Conservation (phyloP, 1,284 basidiomycete genomes). For the Papiliotrema fonsecae region DNA sequence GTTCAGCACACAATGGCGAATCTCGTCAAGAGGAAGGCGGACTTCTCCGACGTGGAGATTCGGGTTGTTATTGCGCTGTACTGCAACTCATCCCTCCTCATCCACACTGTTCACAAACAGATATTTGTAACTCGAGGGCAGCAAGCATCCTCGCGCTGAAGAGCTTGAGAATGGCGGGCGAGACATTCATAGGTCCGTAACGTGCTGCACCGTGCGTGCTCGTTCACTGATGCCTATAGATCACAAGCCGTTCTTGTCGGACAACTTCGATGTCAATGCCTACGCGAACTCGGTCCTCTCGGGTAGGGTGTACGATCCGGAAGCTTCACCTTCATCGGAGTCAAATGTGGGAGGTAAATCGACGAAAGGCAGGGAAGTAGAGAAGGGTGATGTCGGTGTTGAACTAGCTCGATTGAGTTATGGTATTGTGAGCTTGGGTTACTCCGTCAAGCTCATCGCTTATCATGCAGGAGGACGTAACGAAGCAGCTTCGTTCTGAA, state of each 20-base stretch:
- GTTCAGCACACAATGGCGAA: no score
- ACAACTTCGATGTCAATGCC: conserved; percentile 75
- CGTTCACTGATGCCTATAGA: conserved; percentile 20
- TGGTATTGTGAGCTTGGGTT: conserved; percentile 54
- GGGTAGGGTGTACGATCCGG: conserved; percentile 64
- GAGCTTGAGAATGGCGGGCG: not conserved
- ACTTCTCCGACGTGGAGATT: no score
- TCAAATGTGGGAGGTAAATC: conserved; percentile 4
- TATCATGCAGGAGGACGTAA: conserved; percentile 64
- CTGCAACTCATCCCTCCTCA: no score
- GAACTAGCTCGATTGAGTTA: conserved; percentile 77
- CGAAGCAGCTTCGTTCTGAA: conserved; percentile 75
- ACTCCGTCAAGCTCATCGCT: not conserved
- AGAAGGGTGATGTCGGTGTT: conserved; percentile 76
- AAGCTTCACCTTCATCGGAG: conserved; percentile 38
- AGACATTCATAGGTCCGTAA: not conserved
- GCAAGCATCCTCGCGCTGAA: no score
- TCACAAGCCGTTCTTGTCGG: conserved; percentile 45
- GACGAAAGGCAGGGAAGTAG: conserved; percentile 11
- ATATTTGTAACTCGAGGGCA: no score
- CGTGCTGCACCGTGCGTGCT: not conserved
- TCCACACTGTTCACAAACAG: no score
- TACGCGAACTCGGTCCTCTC: conserved; percentile 84
- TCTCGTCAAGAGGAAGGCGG: no score
- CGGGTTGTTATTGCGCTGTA: no score